Percentiles rank a stretch among this genome's conserved stretches.
Conservation (phyloP, 768 basidiomycete species). For the Omphalotus guepiniiformis region DNA sequence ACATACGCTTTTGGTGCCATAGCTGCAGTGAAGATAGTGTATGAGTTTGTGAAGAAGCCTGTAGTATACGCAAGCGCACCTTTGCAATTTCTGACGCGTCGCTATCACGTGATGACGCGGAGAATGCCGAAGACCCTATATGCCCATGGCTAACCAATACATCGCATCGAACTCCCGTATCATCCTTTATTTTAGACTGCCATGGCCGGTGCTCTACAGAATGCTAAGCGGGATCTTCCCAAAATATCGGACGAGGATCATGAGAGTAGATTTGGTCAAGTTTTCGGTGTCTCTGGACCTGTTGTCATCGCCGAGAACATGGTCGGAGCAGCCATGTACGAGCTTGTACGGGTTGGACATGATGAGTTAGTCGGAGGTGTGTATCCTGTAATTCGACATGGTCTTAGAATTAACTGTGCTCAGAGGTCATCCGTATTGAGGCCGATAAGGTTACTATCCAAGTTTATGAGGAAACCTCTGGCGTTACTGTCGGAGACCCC, state of each 20-base stretch:
- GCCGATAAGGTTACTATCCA: constrained; percentile 98
- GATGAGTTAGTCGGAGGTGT: constrained; percentile 96
- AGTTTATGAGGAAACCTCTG: constrained; percentile 99
- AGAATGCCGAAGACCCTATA: not conserved
- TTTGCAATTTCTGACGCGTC: not conserved
- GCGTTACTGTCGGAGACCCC: constrained; percentile 98
- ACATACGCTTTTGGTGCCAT: constrained; percentile 98
- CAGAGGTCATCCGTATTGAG: constrained; percentile 99
- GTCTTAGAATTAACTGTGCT: not conserved
- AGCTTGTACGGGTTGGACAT: constrained; percentile 96
- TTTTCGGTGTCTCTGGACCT: constrained; percentile 95
- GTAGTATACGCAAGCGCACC: not conserved
- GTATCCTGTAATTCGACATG: not conserved
- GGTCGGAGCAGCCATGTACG: constrained; percentile 95
- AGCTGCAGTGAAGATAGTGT: constrained; percentile 16
- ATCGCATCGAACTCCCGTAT: constrained; percentile 2
- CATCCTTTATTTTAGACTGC: constrained; percentile 16
- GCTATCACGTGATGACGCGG: not conserved
- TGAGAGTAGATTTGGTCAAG: constrained; percentile 83
- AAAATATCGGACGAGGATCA: constrained; percentile 90
- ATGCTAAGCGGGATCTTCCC: constrained; percentile 82
- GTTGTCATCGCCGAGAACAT: constrained; percentile 98
- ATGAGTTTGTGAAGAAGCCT: constrained; percentile 15
- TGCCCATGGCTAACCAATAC: not conserved
- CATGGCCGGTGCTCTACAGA: constrained; percentile 93